Percentiles rank a stretch among this genome's conserved stretches.
phyloP scores from a whole-genome alignment of 805 yeast species.

The Pichia heedii region DNA sequence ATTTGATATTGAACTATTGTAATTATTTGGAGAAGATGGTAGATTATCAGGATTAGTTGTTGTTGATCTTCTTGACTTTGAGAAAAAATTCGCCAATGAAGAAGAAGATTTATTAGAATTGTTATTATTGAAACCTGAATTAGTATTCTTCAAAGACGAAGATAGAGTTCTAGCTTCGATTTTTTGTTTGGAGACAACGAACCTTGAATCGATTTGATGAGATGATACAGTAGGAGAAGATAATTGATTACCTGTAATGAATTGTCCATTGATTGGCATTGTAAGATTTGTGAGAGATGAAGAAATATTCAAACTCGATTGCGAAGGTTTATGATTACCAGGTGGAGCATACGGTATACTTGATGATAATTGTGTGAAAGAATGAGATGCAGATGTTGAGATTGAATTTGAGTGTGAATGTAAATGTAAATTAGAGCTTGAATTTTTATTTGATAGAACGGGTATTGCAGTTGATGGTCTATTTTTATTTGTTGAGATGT shows the following conservation, averaged over 20 bases:
- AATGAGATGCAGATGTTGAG: slow-evolving; percentile 8
- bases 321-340: slow-evolving; percentile 37
- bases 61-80: slow-evolving; percentile 35
- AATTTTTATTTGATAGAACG: background rate
- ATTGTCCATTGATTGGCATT: slow-evolving; percentile 49
- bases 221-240: slow-evolving; percentile 59
- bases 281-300: slow-evolving; percentile 16
- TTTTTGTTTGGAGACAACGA: slow-evolving; percentile 73
- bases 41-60: slow-evolving; percentile 17
- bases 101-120: slow-evolving; percentile 29
- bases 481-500: background rate
- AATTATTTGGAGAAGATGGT: slow-evolving; percentile 23
- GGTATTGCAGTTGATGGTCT: background rate
- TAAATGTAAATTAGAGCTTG: background rate
- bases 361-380: slow-evolving; percentile 39
- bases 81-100: slow-evolving; percentile 42
- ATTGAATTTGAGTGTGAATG: slow-evolving; percentile 1
- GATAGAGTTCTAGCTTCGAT: slow-evolving; percentile 36
- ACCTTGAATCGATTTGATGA: slow-evolving; percentile 71
- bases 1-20: background rate
- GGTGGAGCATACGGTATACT: slow-evolving; percentile 68
- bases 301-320: slow-evolving; percentile 14
- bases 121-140: slow-evolving; percentile 6
- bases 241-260: slow-evolving; percentile 53
- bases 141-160: slow-evolving; percentile 9